Percentiles rank a stretch among this genome's conserved stretches.
phyloP scores from a whole-genome alignment of 345 rosid species.

The Raphanus sativus region DNA sequence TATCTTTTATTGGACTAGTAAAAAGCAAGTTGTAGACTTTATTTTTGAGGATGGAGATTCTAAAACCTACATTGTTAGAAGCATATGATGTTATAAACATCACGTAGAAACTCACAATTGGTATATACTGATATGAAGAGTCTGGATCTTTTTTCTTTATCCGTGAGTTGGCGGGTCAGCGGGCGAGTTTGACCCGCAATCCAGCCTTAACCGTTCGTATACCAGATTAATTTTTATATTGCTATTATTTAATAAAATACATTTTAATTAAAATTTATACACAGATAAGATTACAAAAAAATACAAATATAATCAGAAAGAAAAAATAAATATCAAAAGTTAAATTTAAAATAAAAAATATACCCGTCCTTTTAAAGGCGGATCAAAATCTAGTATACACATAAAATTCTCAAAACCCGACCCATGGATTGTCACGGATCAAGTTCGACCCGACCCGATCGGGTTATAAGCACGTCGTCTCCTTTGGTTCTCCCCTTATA shows the following conservation, averaged over 20 bases:
- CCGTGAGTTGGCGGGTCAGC: too few species aligned
- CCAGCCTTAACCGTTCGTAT: too few species aligned
- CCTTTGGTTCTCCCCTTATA: slow-evolving; percentile 22
- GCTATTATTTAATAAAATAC: too few species aligned
- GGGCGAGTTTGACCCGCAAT: too few species aligned
- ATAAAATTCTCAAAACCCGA: slow-evolving; percentile 22
- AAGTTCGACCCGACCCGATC: slow-evolving; percentile 1
- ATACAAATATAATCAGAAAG: too few species aligned
- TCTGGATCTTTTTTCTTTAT: not conserved
- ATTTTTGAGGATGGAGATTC: slow-evolving; percentile 1
- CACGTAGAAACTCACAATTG: not conserved
- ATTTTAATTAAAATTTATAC: too few species aligned
- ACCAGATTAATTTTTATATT: too few species aligned
- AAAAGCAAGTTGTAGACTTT: not conserved
- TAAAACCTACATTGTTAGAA: not conserved
- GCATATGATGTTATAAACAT: slow-evolving; percentile 3
- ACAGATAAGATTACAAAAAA: too few species aligned
- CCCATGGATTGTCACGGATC: slow-evolving; percentile 4
- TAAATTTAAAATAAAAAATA: too few species aligned
- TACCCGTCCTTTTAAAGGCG: too few species aligned
- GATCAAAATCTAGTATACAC: not conserved
- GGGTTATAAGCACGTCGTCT: slow-evolving; percentile 36
- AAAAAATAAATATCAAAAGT: too few species aligned
- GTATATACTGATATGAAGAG: not conserved
- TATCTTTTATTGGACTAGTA: not conserved